phyloP scores from a whole-genome alignment of 78 protist species.

The Dictyostelium purpureum region DNA sequence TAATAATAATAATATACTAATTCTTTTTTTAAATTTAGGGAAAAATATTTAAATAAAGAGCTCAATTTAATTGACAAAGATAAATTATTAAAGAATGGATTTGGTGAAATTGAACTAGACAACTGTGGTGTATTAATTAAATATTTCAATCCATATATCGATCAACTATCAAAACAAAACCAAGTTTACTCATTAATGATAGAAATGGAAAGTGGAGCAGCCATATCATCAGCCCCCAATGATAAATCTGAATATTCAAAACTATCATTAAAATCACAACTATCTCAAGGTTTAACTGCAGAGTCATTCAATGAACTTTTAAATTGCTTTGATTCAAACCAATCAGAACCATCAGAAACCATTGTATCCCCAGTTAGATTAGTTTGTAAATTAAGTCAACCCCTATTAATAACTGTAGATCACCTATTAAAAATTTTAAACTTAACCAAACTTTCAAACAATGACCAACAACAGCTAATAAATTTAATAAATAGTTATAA shows the following conservation, averaged over 20 bases:
- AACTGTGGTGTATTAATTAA: slow-evolving; percentile 30
- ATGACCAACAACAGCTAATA: neutral
- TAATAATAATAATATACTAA: neutral
- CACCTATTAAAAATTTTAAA: slow-evolving; percentile 3
- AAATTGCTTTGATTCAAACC: neutral
- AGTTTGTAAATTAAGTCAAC: slow-evolving; percentile 16
- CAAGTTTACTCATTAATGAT: neutral
- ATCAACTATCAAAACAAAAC: neutral
- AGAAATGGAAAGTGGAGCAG: slow-evolving; percentile 20
- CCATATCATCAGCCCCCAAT: neutral
- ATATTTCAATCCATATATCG: slow-evolving; percentile 12
- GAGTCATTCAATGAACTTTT: neutral
- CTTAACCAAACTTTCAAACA: neutral
- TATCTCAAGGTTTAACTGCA: too few species aligned
- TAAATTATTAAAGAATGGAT: neutral
- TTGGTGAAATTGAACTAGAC: slow-evolving; percentile 46
- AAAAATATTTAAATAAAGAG: neutral
- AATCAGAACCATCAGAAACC: neutral
- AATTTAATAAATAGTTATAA: too few species aligned
- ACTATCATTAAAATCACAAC: neutral
- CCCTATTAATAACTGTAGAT: slow-evolving; percentile 1
- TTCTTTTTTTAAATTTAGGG: neutral
- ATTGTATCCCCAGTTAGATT: slow-evolving; percentile 39
- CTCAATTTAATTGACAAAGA: too few species aligned
- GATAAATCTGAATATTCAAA: neutral